Conservation (phyloP, 179 eudicot genomes). For the Silene coronaria region DNA sequence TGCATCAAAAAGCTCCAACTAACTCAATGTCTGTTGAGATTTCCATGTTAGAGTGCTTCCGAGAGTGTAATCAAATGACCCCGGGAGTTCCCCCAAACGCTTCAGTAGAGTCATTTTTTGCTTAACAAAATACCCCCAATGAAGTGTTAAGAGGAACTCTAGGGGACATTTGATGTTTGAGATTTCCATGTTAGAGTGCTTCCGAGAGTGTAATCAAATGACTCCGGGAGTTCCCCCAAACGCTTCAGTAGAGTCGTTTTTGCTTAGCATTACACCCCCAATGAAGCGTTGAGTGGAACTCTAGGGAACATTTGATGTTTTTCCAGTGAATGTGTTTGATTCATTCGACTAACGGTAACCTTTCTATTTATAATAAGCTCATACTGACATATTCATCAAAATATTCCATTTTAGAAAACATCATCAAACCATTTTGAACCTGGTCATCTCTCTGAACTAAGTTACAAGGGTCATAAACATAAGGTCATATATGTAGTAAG, state of each 20-base stretch:
- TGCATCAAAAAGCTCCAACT: too few relatives aligned
- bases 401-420: not conserved
- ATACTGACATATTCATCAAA: not conserved
- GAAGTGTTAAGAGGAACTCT: too few relatives aligned
- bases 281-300: conserved; percentile 34
- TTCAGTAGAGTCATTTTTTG: too few relatives aligned
- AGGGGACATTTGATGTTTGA: too few relatives aligned
- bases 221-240: conserved; percentile 34
- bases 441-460: conserved; percentile 10
- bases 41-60: too few relatives aligned
- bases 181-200: not conserved
- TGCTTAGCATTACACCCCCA: not conserved
- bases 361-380: not conserved
- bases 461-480: conserved; percentile 8
- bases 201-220: conserved; percentile 1
- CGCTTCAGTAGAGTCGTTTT: conserved; percentile 22
- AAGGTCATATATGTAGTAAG: not conserved
- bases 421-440: conserved; percentile 14
- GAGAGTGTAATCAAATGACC: too few relatives aligned
- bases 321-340: not conserved
- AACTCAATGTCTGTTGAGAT: too few relatives aligned
- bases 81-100: too few relatives aligned
- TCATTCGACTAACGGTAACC: not conserved
- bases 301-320: conserved; percentile 21
- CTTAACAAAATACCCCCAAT: too few relatives aligned